Conservation (phyloP, 768 basidiomycete species). For the Kwoniella sp. region DNA sequence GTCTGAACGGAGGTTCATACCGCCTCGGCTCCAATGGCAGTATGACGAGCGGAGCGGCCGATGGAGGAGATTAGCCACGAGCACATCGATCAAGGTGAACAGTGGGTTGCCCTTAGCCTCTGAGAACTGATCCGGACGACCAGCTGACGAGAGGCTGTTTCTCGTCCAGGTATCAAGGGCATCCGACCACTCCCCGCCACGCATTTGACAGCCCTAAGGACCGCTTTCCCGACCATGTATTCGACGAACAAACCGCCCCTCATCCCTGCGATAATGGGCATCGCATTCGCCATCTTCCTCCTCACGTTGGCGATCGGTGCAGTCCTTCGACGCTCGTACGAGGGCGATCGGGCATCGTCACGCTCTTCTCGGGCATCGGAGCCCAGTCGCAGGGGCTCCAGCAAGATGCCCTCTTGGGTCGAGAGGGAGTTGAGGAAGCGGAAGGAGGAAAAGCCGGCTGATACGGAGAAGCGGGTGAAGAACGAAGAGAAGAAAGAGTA, state of each 20-base stretch:
- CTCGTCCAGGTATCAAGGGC: background rate
- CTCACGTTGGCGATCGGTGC: conserved; percentile 20
- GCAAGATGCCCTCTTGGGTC: conserved; percentile 9
- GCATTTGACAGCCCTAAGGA: background rate
- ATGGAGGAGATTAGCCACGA: too few relatives aligned
- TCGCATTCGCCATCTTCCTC: conserved; percentile 7
- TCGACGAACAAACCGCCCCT: conserved; percentile 12
- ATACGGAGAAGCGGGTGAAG: conserved; percentile 3
- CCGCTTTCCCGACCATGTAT: conserved; percentile 8
- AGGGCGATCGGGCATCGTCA: conserved; percentile 12
- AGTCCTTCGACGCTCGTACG: conserved; percentile 26
- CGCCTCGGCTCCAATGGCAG: too few relatives aligned
- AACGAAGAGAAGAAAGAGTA: conserved; percentile 10
- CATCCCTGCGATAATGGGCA: conserved; percentile 13
- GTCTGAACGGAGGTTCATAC: too few relatives aligned
- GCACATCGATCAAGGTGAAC: too few relatives aligned
- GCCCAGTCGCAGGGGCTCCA: background rate
- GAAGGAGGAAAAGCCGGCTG: conserved; percentile 8
- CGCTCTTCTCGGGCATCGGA: background rate
- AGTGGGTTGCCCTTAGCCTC: too few relatives aligned
- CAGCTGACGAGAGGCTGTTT: too few relatives aligned
- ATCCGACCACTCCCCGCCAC: background rate
- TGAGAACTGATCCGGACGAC: too few relatives aligned
- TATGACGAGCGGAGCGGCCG: too few relatives aligned
- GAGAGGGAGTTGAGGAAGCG: conserved; percentile 14